Percentiles rank a stretch among this genome's conserved stretches.
phyloP scores from a whole-genome alignment of 2,329 filamentous ascomycete genomes.

The Delphinella strobiligena region DNA sequence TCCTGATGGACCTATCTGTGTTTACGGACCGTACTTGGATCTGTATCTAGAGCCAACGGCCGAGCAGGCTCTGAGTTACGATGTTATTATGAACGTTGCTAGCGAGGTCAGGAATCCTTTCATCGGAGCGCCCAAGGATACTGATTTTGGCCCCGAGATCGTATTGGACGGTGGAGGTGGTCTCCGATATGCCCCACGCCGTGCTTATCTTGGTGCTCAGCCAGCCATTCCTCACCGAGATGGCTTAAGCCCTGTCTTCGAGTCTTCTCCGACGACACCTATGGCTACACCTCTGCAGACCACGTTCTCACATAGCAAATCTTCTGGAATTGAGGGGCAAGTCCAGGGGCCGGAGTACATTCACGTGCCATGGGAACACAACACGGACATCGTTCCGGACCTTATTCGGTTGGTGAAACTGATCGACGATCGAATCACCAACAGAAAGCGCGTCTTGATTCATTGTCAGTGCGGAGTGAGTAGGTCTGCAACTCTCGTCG shows the following conservation, averaged over 20 bases:
- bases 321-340: slow-evolving; percentile 16
- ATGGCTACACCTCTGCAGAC: slow-evolving; percentile 26
- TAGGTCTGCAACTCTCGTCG: slow-evolving; percentile 73
- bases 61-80: slow-evolving; percentile 64
- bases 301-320: neutral
- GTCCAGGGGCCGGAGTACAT: slow-evolving; percentile 63
- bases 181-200: slow-evolving; percentile 22
- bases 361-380: slow-evolving; percentile 80
- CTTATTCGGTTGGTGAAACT: slow-evolving; percentile 62
- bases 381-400: slow-evolving; percentile 72
- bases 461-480: slow-evolving; percentile 83
- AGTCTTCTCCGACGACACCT: slow-evolving; percentile 38
- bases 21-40: slow-evolving; percentile 67
- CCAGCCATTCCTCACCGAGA: neutral
- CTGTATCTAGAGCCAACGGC: slow-evolving; percentile 70
- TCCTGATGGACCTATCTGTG: slow-evolving; percentile 68
- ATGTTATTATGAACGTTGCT: slow-evolving; percentile 75
- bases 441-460: slow-evolving; percentile 67
- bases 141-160: slow-evolving; percentile 20
- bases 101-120: slow-evolving; percentile 74
- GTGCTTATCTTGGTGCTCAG: slow-evolving; percentile 1
- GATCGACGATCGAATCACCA: slow-evolving; percentile 59
- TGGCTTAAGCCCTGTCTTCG: slow-evolving; percentile 6
- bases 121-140: slow-evolving; percentile 13
- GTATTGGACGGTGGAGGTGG: slow-evolving; percentile 19